Evolutionary conservation across 306 rosid genomes (phyloP), one percentile per base, ranked within the genome.

Genomic region (Arachis stenosperma): DNA sequence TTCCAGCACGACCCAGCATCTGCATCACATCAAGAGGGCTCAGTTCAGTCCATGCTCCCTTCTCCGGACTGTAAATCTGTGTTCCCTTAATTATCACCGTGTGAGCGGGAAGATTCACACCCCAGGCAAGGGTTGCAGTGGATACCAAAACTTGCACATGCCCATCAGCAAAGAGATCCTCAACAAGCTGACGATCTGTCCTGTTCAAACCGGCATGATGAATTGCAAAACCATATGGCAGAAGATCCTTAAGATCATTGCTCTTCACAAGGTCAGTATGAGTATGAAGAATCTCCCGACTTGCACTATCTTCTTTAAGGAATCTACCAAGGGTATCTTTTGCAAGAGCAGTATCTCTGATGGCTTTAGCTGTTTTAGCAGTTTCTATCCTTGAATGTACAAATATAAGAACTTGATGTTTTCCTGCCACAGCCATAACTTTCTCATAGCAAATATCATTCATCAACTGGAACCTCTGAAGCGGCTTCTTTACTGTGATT

Each of bases 101-200:
- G 65, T 91, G 97, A 55, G 98, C 98, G 15, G 98, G 97, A 39
- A 93, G 85, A 77, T 93, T 93, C 84, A 91, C 97, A 81, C 97
- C 98, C 98, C 97, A 93, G 53, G 98, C 97, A 81, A 93, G 96
- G 73, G 98, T 93, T 4, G 97, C 98, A 64, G 98, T 93, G 50
- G 98, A 93, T 57, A 93, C 97, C 85, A 93, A 74, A 74, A 93
- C 98, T 84, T 93, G 98, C 39, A 86, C 92, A 77, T 94, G 98
- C 36, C 98, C 97, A 72, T 88, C 95, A 12, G 96, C 91, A 85
- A 94, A 91, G 69, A 94, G 97, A 73, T 88, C 97, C 86, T 94
- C 98, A 77, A 94, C 98, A 72, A 94, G 90, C 78, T 94, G 92
- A 8, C 98, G 91, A 61, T 94, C 98, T 72, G 86, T 76, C 86